Evolutionary conservation across 768 basidiomycete genomes (phyloP), one percentile per base, ranked within the genome.

Genomic region (Hericium coralloides): DNA sequence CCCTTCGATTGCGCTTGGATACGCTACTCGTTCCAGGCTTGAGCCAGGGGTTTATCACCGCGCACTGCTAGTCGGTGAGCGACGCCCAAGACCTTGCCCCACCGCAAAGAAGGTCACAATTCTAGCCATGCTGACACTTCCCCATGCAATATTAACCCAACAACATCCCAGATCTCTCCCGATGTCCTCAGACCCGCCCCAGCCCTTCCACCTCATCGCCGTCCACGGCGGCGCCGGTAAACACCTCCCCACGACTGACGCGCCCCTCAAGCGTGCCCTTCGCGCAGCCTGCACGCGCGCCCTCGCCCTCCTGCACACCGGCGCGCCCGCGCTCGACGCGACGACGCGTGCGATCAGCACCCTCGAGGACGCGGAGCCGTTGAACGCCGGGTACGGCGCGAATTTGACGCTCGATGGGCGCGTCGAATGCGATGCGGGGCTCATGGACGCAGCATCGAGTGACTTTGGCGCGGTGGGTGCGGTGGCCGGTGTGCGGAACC

Each of bases 381-480:
- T n/a, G 50, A 53, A 38, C 38, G 53, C 59, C 85, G 88, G 89
- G 1, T 81, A 78, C 59, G 89, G 91, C 4, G 89, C 90, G 2
- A 92, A 92, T 67, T 72, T 92, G 49, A 90, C 87, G 0, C 60
- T 84, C 3, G 74, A 79, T n/a, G 89, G 91, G 14, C 73, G 72
- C 2, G 89, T 91, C 17, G 90, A 92, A 70, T 92, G 90, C 63
- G 90, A 92, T 63, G 89, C 90, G 8, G 78, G 87, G 12, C 73
- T 92, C 56, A 88, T 89, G 83, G 70, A 73, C 20, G 78, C 79
- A 22, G 69, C 68, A 2, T 67, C 69, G 0, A 65, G 68, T 20
- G 68, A 70, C n/a, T 92, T 87, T 65, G 90, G 88, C 25, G 82
- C 84, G 61, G 79, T 85, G 17, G 91, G 87, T 47, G 90, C 89